These are phyloP conservation scores for Halophytophthora polymorphica DNA, from an alignment of 352 stramenopile species.

Conservation along the genomic window DNA sequence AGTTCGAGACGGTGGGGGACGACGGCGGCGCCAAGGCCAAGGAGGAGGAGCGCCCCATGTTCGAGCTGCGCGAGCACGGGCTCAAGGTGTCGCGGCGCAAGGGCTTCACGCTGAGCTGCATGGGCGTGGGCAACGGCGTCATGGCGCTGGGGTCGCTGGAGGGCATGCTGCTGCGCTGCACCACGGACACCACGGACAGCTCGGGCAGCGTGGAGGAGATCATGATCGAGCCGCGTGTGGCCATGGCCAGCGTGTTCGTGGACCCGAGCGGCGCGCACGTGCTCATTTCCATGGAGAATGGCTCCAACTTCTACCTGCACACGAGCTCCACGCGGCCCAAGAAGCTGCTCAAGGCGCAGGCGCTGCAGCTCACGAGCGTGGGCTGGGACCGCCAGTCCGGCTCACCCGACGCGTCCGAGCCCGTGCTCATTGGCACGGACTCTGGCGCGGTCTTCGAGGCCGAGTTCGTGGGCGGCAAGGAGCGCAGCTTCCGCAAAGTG, in stretches of 20 bases:
- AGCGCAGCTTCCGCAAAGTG: constrained; percentile 84
- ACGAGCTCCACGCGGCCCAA: constrained; percentile 68
- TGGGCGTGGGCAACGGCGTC: constrained; percentile 77
- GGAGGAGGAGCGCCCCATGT: constrained; percentile 78
- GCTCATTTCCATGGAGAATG: constrained; percentile 87
- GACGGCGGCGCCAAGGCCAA: constrained; percentile 34
- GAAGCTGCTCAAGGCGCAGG: constrained; percentile 85
- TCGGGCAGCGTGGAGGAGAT: constrained; percentile 77
- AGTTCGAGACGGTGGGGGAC: constrained; percentile 67
- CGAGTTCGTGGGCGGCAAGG: constrained; percentile 82
- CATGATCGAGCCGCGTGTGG: constrained; percentile 85
- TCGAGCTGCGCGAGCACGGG: constrained; percentile 83
- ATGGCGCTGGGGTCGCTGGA: constrained; percentile 83
- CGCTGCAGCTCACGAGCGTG: constrained; percentile 72
- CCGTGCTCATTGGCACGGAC: constrained; percentile 80
- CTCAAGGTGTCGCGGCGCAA: constrained; percentile 84
- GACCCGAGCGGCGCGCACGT: constrained; percentile 79
- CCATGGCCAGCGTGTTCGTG: constrained; percentile 78
- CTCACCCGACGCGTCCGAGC: constrained; percentile 50
- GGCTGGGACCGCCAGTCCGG: constrained; percentile 82
- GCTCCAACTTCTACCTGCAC: constrained; percentile 85
- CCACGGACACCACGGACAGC: constrained; percentile 75
- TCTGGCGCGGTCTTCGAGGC: constrained; percentile 77
- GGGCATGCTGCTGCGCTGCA: constrained; percentile 76
- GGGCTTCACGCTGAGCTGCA: constrained; percentile 79